These are phyloP conservation scores for Russula lepida DNA, from an alignment of 768 basidiomycete species.

Conservation along the genomic window DNA sequence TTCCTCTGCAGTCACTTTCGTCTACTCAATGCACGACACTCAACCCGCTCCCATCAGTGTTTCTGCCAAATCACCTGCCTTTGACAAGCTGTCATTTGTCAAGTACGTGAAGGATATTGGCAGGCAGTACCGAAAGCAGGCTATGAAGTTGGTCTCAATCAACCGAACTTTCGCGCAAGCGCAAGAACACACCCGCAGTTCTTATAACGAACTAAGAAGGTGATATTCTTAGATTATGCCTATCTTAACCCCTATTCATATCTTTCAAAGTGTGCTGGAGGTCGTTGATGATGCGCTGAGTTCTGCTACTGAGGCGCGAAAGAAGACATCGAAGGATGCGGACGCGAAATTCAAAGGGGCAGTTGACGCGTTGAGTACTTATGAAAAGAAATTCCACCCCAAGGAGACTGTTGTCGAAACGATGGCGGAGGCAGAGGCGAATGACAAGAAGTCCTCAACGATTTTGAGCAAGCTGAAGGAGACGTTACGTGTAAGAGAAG, in stretches of 20 bases:
- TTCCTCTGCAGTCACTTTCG: neutral
- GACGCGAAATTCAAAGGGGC: neutral
- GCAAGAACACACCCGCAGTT: neutral
- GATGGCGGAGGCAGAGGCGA: neutral
- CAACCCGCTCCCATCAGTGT: neutral
- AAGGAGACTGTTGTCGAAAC: neutral
- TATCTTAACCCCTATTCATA: neutral
- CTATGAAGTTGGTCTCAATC: neutral
- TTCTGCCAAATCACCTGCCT: neutral
- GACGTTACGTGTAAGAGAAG: neutral
- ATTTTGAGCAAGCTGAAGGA: neutral
- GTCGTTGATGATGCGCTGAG: neutral
- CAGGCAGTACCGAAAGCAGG: conserved; percentile 4
- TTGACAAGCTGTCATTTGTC: neutral
- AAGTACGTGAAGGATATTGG: conserved; percentile 2
- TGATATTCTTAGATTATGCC: neutral
- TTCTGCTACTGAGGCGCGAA: neutral
- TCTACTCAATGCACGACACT: neutral
- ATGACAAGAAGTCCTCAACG: neutral
- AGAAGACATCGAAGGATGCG: neutral
- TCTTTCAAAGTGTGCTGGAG: neutral
- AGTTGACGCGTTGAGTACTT: neutral
- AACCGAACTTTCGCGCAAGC: neutral
- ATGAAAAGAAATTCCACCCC: neutral
- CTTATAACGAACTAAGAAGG: neutral